Evolutionary conservation across 1,284 basidiomycete species (phyloP), one percentile per base, ranked within the genome.

Genomic region (Blastosporella zonata): DNA sequence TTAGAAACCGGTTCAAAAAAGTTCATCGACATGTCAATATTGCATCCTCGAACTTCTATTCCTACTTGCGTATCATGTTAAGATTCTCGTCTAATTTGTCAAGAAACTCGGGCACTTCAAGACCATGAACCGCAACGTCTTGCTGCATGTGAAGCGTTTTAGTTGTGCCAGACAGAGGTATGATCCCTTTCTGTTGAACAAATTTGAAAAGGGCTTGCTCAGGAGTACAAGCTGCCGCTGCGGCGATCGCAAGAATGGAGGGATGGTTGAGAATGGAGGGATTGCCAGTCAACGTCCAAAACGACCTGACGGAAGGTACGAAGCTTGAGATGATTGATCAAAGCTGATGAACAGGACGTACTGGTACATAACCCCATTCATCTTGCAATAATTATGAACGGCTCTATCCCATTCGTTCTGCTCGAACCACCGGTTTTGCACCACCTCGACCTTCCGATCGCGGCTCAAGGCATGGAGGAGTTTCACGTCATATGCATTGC

Each of bases 251-350:
- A 2, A 65, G 53, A 2, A 87, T 59, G 1, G 70, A 62, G 0
- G 77, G 73, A 58, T 82, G 73, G 1, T 64, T 52, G 2, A 90
- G 68, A 6, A 91, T 69, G 2, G 62, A 70, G 1, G 87, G 85
- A 1, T 86, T 88, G 8, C 89, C 89, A 0, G 87, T 81, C 15
- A 93, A 68, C 15, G 90, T 92, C 90, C 90, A 92, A 66, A 93
- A 93, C 8, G 87, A 88, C 60, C 88, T 90, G 55, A 13, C 9
- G 21, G 3, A 35, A 17, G 3, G 15, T 37, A 6, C 10, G 12
- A 37, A 6, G n/a, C n/a, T n/a, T n/a, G 20, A 22, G 6, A 37
- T 5, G 2, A 12, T 2, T 21, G 36, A 10, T 7, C 18, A 22
- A 22, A 17, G 12, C 3, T 12, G 5, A 13, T 17, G 36, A 35